These are phyloP conservation scores for Acer campestre DNA, from an alignment of 345 rosid genomes.

Conservation along the genomic window DNA sequence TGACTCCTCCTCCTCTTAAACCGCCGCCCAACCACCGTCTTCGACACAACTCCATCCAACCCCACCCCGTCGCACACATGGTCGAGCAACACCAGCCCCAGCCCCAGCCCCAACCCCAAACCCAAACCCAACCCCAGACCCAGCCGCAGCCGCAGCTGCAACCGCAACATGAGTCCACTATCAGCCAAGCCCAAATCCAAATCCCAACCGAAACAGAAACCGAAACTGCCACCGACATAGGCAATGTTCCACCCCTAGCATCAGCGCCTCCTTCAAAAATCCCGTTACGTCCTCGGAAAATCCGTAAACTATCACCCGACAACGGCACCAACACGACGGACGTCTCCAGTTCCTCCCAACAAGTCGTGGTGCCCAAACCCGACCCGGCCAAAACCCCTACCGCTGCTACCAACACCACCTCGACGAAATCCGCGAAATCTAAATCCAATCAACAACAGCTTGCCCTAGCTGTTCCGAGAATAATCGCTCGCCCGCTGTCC, in stretches of 20 bases:
- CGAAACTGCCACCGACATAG: conserved; percentile 33
- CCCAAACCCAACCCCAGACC: conserved; percentile 25
- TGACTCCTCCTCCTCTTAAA: not conserved
- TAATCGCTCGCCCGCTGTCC: conserved; percentile 70
- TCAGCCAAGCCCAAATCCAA: conserved; percentile 30
- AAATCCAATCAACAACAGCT: conserved; percentile 39
- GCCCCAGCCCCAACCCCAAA: conserved; percentile 36
- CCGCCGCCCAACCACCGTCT: conserved; percentile 13
- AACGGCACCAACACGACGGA: conserved; percentile 12
- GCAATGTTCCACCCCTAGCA: conserved; percentile 29
- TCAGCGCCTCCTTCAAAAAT: conserved; percentile 79
- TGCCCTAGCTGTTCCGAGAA: conserved; percentile 43
- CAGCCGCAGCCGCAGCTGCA: conserved; percentile 34
- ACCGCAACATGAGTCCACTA: conserved; percentile 25
- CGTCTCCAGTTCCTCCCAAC: conserved; percentile 22
- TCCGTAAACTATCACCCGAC: conserved; percentile 74
- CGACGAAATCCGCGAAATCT: conserved; percentile 33
- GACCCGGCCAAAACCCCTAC: conserved; percentile 32
- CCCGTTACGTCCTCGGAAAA: conserved; percentile 89
- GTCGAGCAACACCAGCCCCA: conserved; percentile 52
- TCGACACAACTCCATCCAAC: not conserved
- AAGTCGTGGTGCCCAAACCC: conserved; percentile 20
- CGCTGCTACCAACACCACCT: conserved; percentile 6
- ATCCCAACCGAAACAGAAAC: conserved; percentile 10
- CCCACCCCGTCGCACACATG: conserved; percentile 45